phyloP scores from a whole-genome alignment of 2,329 filamentous ascomycete species.

The Colletotrichum tropicicola region DNA sequence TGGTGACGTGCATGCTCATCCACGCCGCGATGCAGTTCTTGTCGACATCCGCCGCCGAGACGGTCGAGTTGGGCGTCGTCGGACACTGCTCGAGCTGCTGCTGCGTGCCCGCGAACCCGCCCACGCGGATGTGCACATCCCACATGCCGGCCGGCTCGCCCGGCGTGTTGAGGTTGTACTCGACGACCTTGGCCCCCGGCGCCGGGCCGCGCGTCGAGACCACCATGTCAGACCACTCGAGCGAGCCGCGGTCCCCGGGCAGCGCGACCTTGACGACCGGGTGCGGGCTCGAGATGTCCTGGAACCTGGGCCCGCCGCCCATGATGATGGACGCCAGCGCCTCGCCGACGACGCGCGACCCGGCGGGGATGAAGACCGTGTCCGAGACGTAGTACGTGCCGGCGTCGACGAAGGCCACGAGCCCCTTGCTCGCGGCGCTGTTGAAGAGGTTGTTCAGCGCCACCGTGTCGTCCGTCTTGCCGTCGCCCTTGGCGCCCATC shows the following conservation, averaged over 20 bases:
- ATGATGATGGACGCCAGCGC: constrained; percentile 61
- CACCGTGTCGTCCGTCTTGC: constrained; percentile 76
- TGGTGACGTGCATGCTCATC: constrained; percentile 53
- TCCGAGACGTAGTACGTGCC: constrained; percentile 68
- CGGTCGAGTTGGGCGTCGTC: constrained; percentile 48
- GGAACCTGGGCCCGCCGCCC: constrained; percentile 65
- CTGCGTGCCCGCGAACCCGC: constrained; percentile 75
- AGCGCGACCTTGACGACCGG: constrained; percentile 74
- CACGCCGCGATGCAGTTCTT: constrained; percentile 50
- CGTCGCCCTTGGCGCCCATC: constrained; percentile 77
- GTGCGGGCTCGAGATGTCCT: constrained; percentile 65
- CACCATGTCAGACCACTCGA: constrained; percentile 79
- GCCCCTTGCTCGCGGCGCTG: constrained; percentile 55
- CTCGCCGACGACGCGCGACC: constrained; percentile 68
- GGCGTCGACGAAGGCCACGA: constrained; percentile 68
- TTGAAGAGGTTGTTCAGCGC: constrained; percentile 73
- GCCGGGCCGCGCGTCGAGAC: constrained; percentile 74
- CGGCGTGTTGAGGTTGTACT: constrained; percentile 73
- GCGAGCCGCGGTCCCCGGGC: constrained; percentile 68
- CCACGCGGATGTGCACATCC: constrained; percentile 82
- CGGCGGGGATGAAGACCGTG: constrained; percentile 59
- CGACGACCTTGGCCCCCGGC: constrained; percentile 74
- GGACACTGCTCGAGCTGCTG: constrained; percentile 71
- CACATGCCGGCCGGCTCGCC: constrained; percentile 66
- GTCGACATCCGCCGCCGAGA: constrained; percentile 23